Percentiles rank a stretch among this genome's conserved stretches.
These are phyloP conservation scores for Stagonosporopsis cucurbitacearum DNA, from an alignment of 2,329 filamentous ascomycete genomes.

Conservation along the genomic window DNA sequence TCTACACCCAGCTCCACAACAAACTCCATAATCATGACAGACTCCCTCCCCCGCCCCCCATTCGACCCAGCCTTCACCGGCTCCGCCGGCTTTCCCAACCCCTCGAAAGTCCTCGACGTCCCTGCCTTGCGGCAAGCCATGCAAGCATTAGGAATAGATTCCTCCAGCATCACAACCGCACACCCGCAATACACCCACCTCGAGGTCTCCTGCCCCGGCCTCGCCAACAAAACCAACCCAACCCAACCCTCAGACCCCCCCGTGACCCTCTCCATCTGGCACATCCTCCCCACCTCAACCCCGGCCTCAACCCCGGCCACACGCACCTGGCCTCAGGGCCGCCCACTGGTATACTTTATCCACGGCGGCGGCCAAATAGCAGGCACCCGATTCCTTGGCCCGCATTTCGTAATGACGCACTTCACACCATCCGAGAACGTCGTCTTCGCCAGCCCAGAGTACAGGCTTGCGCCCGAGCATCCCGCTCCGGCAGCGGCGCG, in stretches of 20 bases:
- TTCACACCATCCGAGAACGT: conserved; percentile 29
- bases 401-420: conserved; percentile 35
- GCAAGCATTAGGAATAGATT: neutral
- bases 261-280: conserved; percentile 3
- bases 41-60: neutral
- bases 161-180: neutral
- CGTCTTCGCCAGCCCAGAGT: conserved; percentile 43
- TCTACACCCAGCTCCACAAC: neutral
- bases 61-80: conserved; percentile 7
- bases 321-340: neutral
- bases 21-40: neutral
- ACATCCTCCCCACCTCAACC: neutral
- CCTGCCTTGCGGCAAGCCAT: neutral
- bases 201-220: neutral
- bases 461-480: conserved; percentile 54
- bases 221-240: neutral
- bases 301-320: neutral
- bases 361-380: conserved; percentile 54
- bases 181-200: conserved; percentile 3
- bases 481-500: conserved; percentile 49
- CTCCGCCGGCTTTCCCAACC: neutral
- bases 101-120: neutral
- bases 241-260: neutral
- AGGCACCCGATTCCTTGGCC: conserved; percentile 32
- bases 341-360: conserved; percentile 31